Base-by-base conservation (phyloP, 2,329 filamentous ascomycete species). In the Emmonsiellopsis sp. region DNA sequence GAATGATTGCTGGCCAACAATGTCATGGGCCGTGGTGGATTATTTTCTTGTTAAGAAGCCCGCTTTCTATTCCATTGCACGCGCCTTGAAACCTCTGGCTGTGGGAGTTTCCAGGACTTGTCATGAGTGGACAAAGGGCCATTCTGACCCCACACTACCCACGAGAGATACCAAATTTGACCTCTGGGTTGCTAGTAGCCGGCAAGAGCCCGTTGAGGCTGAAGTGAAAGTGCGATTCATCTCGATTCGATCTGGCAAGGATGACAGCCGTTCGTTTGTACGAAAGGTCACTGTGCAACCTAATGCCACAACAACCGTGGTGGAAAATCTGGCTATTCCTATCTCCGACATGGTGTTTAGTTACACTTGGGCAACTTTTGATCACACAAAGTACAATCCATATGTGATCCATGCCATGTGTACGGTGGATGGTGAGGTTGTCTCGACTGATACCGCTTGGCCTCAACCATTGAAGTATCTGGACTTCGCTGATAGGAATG, bases 401-500 rank as follows among this genome's bases (percentile, higher is more conserved):
- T 77, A 80, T 65, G 78, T 81, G n/a, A 60, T 85, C 37, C 31
- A 32, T 36, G 46, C 46, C 31, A 21, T 1, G 5, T 13, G 79
- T 34, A 58, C 57, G 31, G 61, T 69, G 43, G 63, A 74, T 11
- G 80, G 75, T 14, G 68, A 66, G 54, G 77, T 81, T 59, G 67
- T 84, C 6, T 82, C 84, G 2, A 72, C 83, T 40, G 80, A 82
- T 54, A 78, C 86, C 65, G 85, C 85, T 68, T 87, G 84, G 83
- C 83, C 83, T 0, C 83, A 87, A 63, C 84, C 84, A 32, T 70
- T 87, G 58, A 87, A 87, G 72, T 84, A 87, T 55, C 73, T 82
- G 11, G 72, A 77, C 54, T 74, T 82, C 55, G 70, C 72, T 2
- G 69, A 77, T 34, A 73, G 78, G 37, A 75, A 74, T 14, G 68